Conservation (phyloP, 1,139 yeast species). For the Suhomyces yuchorum region DNA sequence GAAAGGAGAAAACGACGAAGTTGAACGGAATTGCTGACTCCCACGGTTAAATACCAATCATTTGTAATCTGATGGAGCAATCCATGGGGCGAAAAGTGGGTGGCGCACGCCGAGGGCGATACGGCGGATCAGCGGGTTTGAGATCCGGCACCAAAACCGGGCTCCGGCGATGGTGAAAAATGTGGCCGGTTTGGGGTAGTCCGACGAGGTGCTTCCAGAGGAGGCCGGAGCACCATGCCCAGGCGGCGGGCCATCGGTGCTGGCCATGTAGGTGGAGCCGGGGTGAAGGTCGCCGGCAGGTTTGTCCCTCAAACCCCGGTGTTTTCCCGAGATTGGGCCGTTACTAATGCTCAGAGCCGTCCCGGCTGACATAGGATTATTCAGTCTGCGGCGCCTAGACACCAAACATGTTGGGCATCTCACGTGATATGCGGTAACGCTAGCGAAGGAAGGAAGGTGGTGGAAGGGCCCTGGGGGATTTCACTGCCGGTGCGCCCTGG, state of each 20-base stretch:
- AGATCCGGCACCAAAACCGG: neutral
- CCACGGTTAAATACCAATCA: slow-evolving; percentile 1
- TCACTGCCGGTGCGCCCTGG: neutral
- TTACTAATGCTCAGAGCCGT: neutral
- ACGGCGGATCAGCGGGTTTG: slow-evolving; percentile 1
- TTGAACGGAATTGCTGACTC: neutral
- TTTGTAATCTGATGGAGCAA: slow-evolving; percentile 2
- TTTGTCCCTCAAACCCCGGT: neutral
- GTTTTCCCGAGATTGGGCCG: neutral
- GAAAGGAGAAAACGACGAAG: neutral
- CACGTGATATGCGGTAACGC: neutral
- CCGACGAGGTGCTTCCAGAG: too few species aligned
- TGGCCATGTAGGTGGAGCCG: too few species aligned
- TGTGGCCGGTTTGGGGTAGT: neutral
- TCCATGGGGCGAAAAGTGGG: neutral
- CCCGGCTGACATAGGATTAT: neutral
- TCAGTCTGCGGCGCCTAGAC: neutral
- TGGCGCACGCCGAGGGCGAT: slow-evolving; percentile 1
- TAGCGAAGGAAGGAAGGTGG: neutral
- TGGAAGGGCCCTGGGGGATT: neutral
- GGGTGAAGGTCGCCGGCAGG: too few species aligned
- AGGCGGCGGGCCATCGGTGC: too few species aligned
- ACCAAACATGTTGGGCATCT: neutral
- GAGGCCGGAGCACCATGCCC: too few species aligned
- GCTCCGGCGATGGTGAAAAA: neutral